Evolutionary conservation across 805 yeast genomes (phyloP).

Genomic region (Pichia ethanolica): DNA sequence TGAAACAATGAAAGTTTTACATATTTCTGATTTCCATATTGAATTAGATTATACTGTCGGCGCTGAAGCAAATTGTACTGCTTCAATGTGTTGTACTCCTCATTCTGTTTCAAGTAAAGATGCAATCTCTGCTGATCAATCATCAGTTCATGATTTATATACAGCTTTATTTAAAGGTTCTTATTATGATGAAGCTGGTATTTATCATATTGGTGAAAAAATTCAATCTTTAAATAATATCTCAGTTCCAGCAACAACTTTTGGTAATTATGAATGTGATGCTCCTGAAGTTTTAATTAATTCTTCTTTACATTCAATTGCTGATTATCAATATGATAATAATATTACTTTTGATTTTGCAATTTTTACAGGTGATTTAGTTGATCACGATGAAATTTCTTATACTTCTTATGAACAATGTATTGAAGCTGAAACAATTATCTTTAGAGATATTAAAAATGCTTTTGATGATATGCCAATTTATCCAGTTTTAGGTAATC

Average conservation of each 20-base stretch:
- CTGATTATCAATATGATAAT: conserved; percentile 26
- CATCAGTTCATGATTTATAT: conserved; percentile 6
- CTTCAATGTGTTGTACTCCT: conserved; percentile 54
- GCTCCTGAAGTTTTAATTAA: conserved; percentile 57
- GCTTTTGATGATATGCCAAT: conserved; percentile 45
- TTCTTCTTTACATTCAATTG: conserved; percentile 43
- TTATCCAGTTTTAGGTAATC: conserved; percentile 60
- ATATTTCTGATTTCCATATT: conserved; percentile 59
- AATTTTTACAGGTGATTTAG: conserved; percentile 67
- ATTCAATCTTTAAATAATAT: conserved; percentile 23
- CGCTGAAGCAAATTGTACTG: conserved; percentile 50
- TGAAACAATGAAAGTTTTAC: conserved; percentile 52
- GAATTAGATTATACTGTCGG: conserved; percentile 49
- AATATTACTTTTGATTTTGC: conserved; percentile 46
- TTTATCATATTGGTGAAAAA: conserved; percentile 25
- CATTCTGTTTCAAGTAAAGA: conserved; percentile 25
- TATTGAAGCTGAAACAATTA: conserved; percentile 43
- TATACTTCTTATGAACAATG: conserved; percentile 43
- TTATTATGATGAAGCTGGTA: conserved; percentile 24
- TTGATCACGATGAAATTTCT: conserved; percentile 54
- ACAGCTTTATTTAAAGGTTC: conserved; percentile 7
- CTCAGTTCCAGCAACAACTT: conserved; percentile 49
- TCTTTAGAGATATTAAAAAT: conserved; percentile 46
- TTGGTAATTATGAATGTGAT: conserved; percentile 60
- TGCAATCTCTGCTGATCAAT: not conserved